Base-by-base conservation (phyloP, 768 basidiomycete species). In the Lactarius trivialis region DNA sequence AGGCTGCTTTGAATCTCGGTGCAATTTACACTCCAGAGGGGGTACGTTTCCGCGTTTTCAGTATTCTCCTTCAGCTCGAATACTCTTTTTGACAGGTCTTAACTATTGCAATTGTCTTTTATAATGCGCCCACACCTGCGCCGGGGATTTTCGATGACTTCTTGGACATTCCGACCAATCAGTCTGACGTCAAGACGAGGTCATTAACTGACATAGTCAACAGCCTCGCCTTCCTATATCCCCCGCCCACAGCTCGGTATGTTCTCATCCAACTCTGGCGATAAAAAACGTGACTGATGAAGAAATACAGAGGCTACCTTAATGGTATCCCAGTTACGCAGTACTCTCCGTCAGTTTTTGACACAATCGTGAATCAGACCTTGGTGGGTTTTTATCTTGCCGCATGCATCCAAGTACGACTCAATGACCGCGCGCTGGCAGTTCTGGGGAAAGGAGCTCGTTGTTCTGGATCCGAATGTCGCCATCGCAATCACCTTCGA, bases 81-180 rank as follows among this genome's bases (percentile, higher is more conserved):
- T n/a, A n/a, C n/a, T n/a, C n/a, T n/a, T n/a, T n/a, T n/a, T n/a
- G n/a, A n/a, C n/a, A n/a, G n/a, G n/a, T n/a, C n/a, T n/a, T n/a
- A n/a, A n/a, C n/a, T n/a, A n/a, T n/a, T n/a, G n/a, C n/a, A n/a
- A n/a, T n/a, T n/a, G n/a, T n/a, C n/a, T n/a, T n/a, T n/a, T n/a
- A n/a, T n/a, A n/a, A n/a, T n/a, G n/a, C n/a, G n/a, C n/a, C n/a
- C n/a, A n/a, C n/a, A n/a, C n/a, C n/a, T n/a, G n/a, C n/a, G 2
- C 26, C 2, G 1, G 66, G 66, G 7, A 52, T 63, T 26, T 69
- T 69, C 37, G 59, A 67, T n/a, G 61, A 65, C n/a, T 61, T 69
- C 26, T 41, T 67, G 32, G 64, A 49, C 32, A 54, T 67, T 17
- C 63, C 64, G 0, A 14, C 43, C 14, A 34, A 52, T 19, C 17